Percentiles rank a stretch among this genome's conserved stretches.
Conservation (phyloP, 2,329 filamentous ascomycete genomes). For the Diplocarpon mali region DNA sequence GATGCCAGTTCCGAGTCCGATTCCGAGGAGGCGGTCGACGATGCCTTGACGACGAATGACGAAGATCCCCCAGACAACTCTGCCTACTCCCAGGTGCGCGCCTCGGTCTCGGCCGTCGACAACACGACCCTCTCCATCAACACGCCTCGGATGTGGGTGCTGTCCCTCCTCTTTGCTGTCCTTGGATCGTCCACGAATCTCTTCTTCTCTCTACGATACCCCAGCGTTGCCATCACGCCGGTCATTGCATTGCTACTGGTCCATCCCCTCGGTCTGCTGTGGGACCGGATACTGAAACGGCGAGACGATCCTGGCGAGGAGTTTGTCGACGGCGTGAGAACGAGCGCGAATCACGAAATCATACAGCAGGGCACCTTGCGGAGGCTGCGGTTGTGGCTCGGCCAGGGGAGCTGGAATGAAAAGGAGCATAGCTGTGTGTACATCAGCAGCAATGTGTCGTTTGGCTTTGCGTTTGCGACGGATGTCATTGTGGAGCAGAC, state of each 20-base stretch:
- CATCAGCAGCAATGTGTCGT: slow-evolving; percentile 81
- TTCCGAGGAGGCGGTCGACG: slow-evolving; percentile 19
- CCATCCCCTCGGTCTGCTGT: slow-evolving; percentile 70
- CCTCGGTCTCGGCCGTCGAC: slow-evolving; percentile 66
- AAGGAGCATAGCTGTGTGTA: slow-evolving; percentile 86
- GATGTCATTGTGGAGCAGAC: slow-evolving; percentile 87
- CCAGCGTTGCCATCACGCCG: slow-evolving; percentile 79
- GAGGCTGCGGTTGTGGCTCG: slow-evolving; percentile 59
- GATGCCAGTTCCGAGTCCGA: too few species aligned
- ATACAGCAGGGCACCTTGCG: slow-evolving; percentile 14
- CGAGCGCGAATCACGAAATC: slow-evolving; percentile 15
- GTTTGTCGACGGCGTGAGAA: slow-evolving; percentile 41
- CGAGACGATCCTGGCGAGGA: slow-evolving; percentile 41
- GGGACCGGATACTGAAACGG: slow-evolving; percentile 62
- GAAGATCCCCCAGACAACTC: slow-evolving; percentile 55
- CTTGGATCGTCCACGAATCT: slow-evolving; percentile 75
- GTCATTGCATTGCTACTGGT: slow-evolving; percentile 79
- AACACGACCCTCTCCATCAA: slow-evolving; percentile 71
- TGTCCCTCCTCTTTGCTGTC: slow-evolving; percentile 71
- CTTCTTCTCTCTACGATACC: slow-evolving; percentile 84
- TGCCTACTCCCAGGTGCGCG: slow-evolving; percentile 67
- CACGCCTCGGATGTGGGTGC: slow-evolving; percentile 76
- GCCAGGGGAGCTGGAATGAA: slow-evolving; percentile 74
- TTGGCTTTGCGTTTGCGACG: slow-evolving; percentile 81
- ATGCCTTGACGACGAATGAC: slow-evolving; percentile 31